Percentiles rank a stretch among this genome's conserved stretches.
Evolutionary conservation across 768 basidiomycete species (phyloP).

Genomic region (Pulveroboletus sp.): DNA sequence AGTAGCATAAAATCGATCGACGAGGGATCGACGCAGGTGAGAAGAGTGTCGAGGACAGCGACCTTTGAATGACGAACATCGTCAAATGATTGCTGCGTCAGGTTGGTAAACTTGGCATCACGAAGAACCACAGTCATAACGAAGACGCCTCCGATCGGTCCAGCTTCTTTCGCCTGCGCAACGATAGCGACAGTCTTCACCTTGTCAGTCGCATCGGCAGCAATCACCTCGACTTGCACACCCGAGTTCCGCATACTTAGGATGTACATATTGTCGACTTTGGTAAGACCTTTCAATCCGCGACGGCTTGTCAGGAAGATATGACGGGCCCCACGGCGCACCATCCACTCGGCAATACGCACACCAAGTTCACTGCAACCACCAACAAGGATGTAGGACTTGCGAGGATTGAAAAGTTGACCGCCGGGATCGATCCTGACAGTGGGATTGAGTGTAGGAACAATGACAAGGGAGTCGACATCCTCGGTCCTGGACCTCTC

Average conservation of each 20-base stretch:
- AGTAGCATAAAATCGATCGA: constrained; percentile 31
- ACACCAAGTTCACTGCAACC: constrained; percentile 24
- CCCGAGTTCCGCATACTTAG: constrained; percentile 21
- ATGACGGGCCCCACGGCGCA: constrained; percentile 29
- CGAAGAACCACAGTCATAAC: constrained; percentile 36
- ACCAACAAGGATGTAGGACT: constrained; percentile 20
- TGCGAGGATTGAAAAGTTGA: constrained; percentile 31
- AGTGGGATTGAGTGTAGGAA: constrained; percentile 5
- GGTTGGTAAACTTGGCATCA: constrained; percentile 31
- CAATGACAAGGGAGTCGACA: constrained; percentile 15
- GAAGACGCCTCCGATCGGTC: constrained; percentile 32
- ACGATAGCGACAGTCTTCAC: constrained; percentile 24
- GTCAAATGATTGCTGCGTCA: constrained; percentile 32
- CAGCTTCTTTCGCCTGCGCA: constrained; percentile 17
- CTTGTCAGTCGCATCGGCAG: constrained; percentile 24
- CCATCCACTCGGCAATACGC: constrained; percentile 34
- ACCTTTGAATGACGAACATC: constrained; percentile 24
- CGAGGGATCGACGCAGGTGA: constrained; percentile 13
- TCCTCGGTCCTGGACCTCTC: neutral
- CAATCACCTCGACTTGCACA: constrained; percentile 25
- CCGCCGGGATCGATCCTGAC: constrained; percentile 24
- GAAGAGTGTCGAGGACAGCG: constrained; percentile 16
- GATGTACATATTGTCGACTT: constrained; percentile 28
- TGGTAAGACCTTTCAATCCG: constrained; percentile 16
- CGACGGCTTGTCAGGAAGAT: constrained; percentile 30